Evolutionary conservation across 2,329 filamentous ascomycete genomes (phyloP).

Genomic region (Ascochyta clinopodiicola): DNA sequence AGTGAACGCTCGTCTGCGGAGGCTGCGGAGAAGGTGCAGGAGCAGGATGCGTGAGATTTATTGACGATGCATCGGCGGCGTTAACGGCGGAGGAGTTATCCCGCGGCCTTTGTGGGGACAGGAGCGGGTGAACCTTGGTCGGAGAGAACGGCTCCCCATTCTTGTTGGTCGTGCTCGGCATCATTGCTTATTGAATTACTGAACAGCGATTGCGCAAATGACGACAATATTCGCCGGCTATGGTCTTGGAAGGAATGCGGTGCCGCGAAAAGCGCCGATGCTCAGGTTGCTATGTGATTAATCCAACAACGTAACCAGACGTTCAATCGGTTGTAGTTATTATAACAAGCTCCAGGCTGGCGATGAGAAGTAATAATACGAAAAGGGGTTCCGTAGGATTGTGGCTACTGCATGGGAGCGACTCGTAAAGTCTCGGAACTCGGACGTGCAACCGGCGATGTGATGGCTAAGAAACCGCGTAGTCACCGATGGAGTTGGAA

Average conservation of each 20-base stretch:
- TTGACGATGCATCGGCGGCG: constrained; percentile 33
- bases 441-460: constrained; percentile 20
- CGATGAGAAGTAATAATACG: constrained; percentile 21
- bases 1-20: constrained; percentile 34
- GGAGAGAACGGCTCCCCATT: constrained; percentile 44
- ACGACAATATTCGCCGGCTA: constrained; percentile 11
- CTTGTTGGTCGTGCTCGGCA: constrained; percentile 27
- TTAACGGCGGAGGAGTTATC: constrained; percentile 43
- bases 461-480: constrained; percentile 23
- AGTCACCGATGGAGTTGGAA: constrained; percentile 17
- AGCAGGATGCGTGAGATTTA: constrained; percentile 35
- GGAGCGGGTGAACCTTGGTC: constrained; percentile 43
- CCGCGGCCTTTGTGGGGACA: constrained; percentile 41
- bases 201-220: constrained; percentile 20
- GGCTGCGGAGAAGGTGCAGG: constrained; percentile 34
- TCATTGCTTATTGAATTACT: constrained; percentile 29
- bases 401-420: constrained; percentile 42
- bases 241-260: constrained; percentile 10
- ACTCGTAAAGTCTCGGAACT: constrained; percentile 23
- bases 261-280: constrained; percentile 21
- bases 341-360: constrained; percentile 34
- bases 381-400: constrained; percentile 23
- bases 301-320: constrained; percentile 41
- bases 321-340: constrained; percentile 20
- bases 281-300: background rate